Base-by-base conservation (phyloP, 768 basidiomycete species). In the Lactarius hengduanensis region DNA sequence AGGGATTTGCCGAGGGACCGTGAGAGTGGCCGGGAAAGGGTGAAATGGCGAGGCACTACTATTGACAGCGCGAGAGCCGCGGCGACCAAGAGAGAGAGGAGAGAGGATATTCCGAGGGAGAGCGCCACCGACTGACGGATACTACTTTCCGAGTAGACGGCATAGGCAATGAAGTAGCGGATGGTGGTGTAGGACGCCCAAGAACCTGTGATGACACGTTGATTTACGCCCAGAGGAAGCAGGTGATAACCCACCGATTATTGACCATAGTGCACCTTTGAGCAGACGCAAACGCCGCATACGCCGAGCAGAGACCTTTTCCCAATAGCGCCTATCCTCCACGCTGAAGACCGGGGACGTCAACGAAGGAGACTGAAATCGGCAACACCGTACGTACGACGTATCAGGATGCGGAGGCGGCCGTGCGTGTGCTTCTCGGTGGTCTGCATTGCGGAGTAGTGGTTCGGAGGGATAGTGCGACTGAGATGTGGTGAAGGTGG, bases 151-250 rank as follows among this genome's bases (percentile, higher is more conserved):
- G 76, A 68, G 73, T 82, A 83, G 20, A 77, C 70, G 11, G 77
- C 77, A 70, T 82, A 87, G 4, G 87, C 85, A 13, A 90, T 71
- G 71, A 82, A 86, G 73, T 91, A 92, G 54, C 89, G 86, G 61
- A 85, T 74, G 7, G 83, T 79, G 67, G 82, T 87, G 73, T 89
- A 91, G 9, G 79, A 72, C 32, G 84, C 81, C 87, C 89, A 92
- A 34, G 73, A 73, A 66, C 77, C 88, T 89, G 62, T 16, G n/a
- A 60, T 32, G 20, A 55, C 13, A n/a, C 22, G 11, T 38, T 13
- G 36, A n/a, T n/a, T 62, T 38, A 54, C 13, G 43, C 20, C 28
- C 50, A 45, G 11, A 2, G 11, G 40, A 41, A 8, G 10, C 38
- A 28, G 38, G 13, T 57, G 63, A 67, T 40, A 26, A 59, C 75